phyloP scores from a whole-genome alignment of 2,329 filamentous ascomycete genomes.

The Teratosphaeria destructans region DNA sequence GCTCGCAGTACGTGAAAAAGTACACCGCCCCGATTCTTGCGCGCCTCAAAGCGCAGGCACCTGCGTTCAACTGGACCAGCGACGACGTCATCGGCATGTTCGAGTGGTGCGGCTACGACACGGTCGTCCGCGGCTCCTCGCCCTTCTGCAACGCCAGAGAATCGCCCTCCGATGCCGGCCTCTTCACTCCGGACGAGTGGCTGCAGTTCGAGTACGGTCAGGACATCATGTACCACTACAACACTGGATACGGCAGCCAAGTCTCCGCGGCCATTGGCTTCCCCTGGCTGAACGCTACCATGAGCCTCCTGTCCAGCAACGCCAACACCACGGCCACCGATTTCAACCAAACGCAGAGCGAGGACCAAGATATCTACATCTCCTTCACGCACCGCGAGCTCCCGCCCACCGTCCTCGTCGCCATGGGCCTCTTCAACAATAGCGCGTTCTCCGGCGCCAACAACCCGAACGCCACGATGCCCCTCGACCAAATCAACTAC shows the following conservation, averaged over 20 bases:
- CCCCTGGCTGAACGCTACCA: slow-evolving; percentile 57
- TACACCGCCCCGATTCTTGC: slow-evolving; percentile 53
- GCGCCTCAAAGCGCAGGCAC: slow-evolving; percentile 44
- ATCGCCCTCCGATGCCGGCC: slow-evolving; percentile 7
- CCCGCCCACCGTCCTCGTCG: slow-evolving; percentile 55
- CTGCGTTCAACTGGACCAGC: slow-evolving; percentile 52
- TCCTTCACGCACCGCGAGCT: slow-evolving; percentile 62
- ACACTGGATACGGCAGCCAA: slow-evolving; percentile 52
- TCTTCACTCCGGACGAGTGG: slow-evolving; percentile 53
- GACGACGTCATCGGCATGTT: slow-evolving; percentile 56
- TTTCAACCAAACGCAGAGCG: slow-evolving; percentile 8
- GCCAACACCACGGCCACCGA: slow-evolving; percentile 10
- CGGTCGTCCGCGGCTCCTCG: slow-evolving; percentile 51
- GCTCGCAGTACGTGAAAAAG: slow-evolving; percentile 27
- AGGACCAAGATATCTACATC: slow-evolving; percentile 50
- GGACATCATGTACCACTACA: slow-evolving; percentile 60
- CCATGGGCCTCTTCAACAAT: slow-evolving; percentile 61
- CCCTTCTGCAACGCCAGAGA: slow-evolving; percentile 49
- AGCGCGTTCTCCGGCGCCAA: slow-evolving; percentile 44
- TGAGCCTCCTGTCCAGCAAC: slow-evolving; percentile 38
- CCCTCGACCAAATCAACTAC: slow-evolving; percentile 51
- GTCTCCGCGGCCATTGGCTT: slow-evolving; percentile 50
- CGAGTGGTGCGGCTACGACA: slow-evolving; percentile 63
- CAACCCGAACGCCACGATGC: slow-evolving; percentile 54
- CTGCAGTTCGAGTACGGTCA: slow-evolving; percentile 56